Evolutionary conservation across 164 flowering plant genomes (phyloP).

Genomic region (Nelumbo lutea): DNA sequence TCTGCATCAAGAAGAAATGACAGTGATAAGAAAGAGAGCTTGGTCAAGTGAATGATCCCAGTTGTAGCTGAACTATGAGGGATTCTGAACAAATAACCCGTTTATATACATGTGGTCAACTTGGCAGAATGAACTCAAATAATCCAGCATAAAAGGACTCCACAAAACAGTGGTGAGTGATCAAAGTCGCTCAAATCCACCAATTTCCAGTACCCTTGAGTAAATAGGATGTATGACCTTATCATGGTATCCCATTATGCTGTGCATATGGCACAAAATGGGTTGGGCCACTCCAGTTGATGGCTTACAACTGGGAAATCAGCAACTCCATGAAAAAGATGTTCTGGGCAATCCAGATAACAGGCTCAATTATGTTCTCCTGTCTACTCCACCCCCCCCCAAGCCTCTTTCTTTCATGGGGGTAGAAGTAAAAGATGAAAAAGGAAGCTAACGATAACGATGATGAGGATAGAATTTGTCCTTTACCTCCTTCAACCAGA

Average conservation of each 20-base stretch:
- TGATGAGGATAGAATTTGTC: not conserved
- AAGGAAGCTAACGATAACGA: not conserved
- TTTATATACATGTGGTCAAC: too few relatives aligned
- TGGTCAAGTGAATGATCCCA: not conserved
- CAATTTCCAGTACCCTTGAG: too few relatives aligned
- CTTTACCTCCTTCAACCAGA: conserved; percentile 90
- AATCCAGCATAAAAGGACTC: too few relatives aligned
- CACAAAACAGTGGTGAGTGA: too few relatives aligned
- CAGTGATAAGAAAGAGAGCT: not conserved
- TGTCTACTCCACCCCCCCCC: not conserved
- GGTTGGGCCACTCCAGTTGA: too few relatives aligned
- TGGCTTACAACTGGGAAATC: too few relatives aligned
- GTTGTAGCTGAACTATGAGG: not conserved
- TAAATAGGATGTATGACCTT: too few relatives aligned
- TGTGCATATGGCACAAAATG: too few relatives aligned
- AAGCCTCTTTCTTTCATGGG: not conserved
- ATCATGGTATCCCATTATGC: too few relatives aligned
- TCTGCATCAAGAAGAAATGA: conserved; percentile 39
- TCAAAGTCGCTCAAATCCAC: too few relatives aligned
- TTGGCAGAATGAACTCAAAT: too few relatives aligned
- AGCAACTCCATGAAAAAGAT: not conserved
- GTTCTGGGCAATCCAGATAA: not conserved
- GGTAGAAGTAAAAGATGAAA: too few relatives aligned
- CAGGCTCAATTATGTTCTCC: not conserved
- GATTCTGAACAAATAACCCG: not conserved